A percentile compares a stretch with the other conserved stretches of the same genome.
These are phyloP conservation scores for Aspergillus piperis DNA, from an alignment of 2,329 filamentous ascomycete species.

Conservation along the genomic window DNA sequence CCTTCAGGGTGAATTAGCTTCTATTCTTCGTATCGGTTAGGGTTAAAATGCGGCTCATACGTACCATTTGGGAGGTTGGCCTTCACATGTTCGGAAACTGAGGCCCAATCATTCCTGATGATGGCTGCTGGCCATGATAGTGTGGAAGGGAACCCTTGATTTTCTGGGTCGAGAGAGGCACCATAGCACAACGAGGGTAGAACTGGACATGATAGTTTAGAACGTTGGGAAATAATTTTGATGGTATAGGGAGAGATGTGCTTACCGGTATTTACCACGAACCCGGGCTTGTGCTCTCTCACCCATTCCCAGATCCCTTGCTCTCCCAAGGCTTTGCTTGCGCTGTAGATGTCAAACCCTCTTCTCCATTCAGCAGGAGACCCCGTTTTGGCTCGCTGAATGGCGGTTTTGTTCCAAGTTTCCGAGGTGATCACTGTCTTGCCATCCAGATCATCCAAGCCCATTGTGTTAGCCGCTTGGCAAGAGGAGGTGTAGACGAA, in stretches of 20 bases:
- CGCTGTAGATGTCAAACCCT: background rate
- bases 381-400: background rate
- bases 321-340: background rate
- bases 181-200: background rate
- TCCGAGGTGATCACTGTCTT: background rate
- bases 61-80: background rate
- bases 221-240: no score
- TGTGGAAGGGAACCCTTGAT: background rate
- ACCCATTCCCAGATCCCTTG: background rate
- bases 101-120: background rate
- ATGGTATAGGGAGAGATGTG: background rate
- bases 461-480: background rate
- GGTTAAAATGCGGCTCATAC: background rate
- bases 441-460: background rate
- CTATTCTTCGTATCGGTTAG: background rate
- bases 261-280: background rate
- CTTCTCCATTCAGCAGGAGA: background rate
- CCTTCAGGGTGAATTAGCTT: background rate
- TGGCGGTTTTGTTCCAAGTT: background rate
- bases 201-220: background rate
- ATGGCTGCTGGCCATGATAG: background rate
- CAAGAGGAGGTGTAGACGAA: background rate
- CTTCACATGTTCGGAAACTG: background rate
- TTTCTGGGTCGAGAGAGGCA: background rate
- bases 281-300: background rate